Evolutionary conservation across 2,329 filamentous ascomycete genomes (phyloP).

Genomic region (Ceratocystis eucalypticola): DNA sequence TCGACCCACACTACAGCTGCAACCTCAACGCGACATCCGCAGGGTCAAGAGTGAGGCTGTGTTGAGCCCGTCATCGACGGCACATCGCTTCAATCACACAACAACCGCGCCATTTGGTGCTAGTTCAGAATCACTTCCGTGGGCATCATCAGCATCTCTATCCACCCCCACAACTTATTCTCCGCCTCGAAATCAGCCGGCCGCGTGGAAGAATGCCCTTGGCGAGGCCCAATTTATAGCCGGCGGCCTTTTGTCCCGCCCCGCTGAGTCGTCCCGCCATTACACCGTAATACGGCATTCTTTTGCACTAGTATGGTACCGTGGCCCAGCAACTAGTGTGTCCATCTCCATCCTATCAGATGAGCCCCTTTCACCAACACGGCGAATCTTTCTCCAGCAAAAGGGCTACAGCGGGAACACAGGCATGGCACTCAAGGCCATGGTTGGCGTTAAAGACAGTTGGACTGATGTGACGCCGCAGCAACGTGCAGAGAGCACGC

Average conservation of each 20-base stretch:
- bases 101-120: not conserved
- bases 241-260: constrained; percentile 49
- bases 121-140: not conserved
- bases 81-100: not conserved
- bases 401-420: constrained; percentile 56
- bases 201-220: constrained; percentile 35
- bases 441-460: constrained; percentile 43
- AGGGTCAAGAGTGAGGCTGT: constrained; percentile 17
- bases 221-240: constrained; percentile 52
- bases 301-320: constrained; percentile 49
- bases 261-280: constrained; percentile 51
- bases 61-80: not conserved
- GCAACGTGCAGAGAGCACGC: constrained; percentile 31
- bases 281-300: constrained; percentile 55
- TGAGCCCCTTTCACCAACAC: constrained; percentile 39
- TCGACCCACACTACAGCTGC: not conserved
- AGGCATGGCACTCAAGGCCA: constrained; percentile 51
- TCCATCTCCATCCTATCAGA: constrained; percentile 52
- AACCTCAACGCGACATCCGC: constrained; percentile 1
- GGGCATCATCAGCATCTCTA: not conserved
- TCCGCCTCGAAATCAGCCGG: not conserved
- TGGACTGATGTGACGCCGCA: constrained; percentile 59
- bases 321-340: constrained; percentile 49
- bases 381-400: constrained; percentile 53
- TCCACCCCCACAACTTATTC: not conserved